Evolutionary conservation across 352 stramenopile genomes (phyloP).

Genomic region (Phytophthora idaei): DNA sequence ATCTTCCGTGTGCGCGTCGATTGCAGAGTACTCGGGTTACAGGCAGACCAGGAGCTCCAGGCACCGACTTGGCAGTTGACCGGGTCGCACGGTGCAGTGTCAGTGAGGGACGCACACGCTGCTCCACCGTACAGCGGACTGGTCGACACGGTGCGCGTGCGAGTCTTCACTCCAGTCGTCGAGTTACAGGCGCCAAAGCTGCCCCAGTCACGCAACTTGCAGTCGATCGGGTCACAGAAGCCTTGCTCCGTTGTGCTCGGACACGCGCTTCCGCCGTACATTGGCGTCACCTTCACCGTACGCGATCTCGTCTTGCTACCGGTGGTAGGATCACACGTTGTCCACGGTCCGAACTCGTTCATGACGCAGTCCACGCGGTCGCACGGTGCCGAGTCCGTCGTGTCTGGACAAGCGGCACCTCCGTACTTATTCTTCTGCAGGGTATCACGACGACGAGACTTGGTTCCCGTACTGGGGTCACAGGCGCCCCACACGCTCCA

Average conservation of each 20-base stretch:
- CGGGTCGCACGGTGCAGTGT: slow-evolving; percentile 46
- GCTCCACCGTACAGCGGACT: slow-evolving; percentile 45
- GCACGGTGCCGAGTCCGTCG: slow-evolving; percentile 35
- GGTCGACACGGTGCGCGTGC: slow-evolving; percentile 35
- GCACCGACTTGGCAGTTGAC: slow-evolving; percentile 55
- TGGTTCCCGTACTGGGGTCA: slow-evolving; percentile 35
- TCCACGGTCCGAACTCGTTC: slow-evolving; percentile 39
- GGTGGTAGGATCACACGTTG: slow-evolving; percentile 35
- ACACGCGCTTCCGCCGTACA: slow-evolving; percentile 53
- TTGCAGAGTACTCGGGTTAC: slow-evolving; percentile 18
- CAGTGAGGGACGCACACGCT: slow-evolving; percentile 33
- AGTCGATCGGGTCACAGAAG: slow-evolving; percentile 50
- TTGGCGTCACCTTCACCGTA: slow-evolving; percentile 20
- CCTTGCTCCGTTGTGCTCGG: slow-evolving; percentile 33
- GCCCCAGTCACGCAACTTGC: slow-evolving; percentile 46
- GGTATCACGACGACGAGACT: slow-evolving; percentile 44
- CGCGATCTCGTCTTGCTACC: slow-evolving; percentile 45
- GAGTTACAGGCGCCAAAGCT: slow-evolving; percentile 44
- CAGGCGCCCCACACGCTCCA: slow-evolving; percentile 47
- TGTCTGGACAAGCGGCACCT: slow-evolving; percentile 34
- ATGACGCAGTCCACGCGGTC: slow-evolving; percentile 49
- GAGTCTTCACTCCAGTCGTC: slow-evolving; percentile 40
- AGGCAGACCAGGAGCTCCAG: slow-evolving; percentile 36
- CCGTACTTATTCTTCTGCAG: slow-evolving; percentile 43
- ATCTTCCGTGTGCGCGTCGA: slow-evolving; percentile 42